Evolutionary conservation across 495 filamentous ascomycete species (phyloP).

Genomic region (Sordaria brevicollis): DNA sequence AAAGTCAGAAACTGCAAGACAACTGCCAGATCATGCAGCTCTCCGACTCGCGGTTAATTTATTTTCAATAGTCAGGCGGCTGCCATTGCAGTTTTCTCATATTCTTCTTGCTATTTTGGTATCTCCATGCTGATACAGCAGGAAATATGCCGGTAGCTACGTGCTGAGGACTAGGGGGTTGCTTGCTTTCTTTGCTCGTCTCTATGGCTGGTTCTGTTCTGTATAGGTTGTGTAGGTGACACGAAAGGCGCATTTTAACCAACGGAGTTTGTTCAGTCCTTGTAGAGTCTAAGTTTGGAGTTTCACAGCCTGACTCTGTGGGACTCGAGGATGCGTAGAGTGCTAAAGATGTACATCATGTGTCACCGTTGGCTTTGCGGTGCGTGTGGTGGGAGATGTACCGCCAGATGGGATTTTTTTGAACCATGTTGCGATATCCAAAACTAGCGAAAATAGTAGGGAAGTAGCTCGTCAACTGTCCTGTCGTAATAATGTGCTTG

Average conservation of each 20-base stretch:
- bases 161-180: too few relatives aligned
- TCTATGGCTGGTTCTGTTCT: neutral
- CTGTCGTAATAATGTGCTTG: too few relatives aligned
- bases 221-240: neutral
- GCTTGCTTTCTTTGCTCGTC: neutral
- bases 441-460: too few relatives aligned
- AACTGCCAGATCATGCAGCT: neutral
- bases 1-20: neutral
- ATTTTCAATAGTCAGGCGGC: neutral
- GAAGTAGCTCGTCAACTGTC: too few relatives aligned
- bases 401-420: neutral
- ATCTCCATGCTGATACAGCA: too few relatives aligned
- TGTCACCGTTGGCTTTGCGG: neutral
- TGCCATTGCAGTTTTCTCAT: neutral
- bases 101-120: too few relatives aligned
- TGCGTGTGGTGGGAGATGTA: neutral
- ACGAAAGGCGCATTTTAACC: neutral
- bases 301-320: neutral
- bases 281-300: neutral
- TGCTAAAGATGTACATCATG: neutral
- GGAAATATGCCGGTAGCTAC: neutral
- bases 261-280: neutral
- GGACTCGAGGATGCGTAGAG: neutral
- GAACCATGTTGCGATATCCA: too few relatives aligned
- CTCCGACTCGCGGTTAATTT: neutral